Evolutionary conservation across 2,329 filamentous ascomycete species (phyloP).

Genomic region (Cryphonectria naterciae): DNA sequence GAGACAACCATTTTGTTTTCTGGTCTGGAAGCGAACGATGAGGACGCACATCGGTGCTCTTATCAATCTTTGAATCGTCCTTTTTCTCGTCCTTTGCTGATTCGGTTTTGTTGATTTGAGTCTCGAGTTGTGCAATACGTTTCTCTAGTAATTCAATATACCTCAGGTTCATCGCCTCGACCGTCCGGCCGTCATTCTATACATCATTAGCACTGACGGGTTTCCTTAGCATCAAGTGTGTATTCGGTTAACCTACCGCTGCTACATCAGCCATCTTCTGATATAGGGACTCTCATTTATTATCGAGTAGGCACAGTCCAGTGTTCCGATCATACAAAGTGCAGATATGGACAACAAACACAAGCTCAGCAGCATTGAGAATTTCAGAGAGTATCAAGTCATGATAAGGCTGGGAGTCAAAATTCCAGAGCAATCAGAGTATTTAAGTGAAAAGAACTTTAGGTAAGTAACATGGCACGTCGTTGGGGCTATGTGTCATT

Average conservation of each 20-base stretch:
- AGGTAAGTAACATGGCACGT: not conserved
- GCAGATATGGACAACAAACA: not conserved
- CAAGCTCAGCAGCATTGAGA: not conserved
- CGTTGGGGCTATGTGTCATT: not conserved
- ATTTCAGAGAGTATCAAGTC: not conserved
- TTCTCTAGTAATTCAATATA: constrained; percentile 21
- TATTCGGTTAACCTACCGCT: not conserved
- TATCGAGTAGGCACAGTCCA: not conserved
- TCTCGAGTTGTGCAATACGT: constrained; percentile 15
- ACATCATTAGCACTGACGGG: not conserved
- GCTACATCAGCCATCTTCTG: constrained; percentile 6
- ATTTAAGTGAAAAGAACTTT: not conserved
- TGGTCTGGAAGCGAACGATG: not conserved
- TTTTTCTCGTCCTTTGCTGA: not conserved
- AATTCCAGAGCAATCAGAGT: not conserved
- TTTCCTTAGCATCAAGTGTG: not conserved
- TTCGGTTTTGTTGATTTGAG: not conserved
- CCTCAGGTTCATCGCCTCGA: constrained; percentile 8
- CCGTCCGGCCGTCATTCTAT: not conserved
- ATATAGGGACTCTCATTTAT: not conserved
- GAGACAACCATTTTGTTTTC: not conserved
- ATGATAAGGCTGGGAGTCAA: not conserved
- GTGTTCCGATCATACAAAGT: not conserved
- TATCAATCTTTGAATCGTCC: not conserved
- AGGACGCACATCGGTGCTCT: not conserved